A percentile compares a stretch with the other conserved stretches of the same genome.
Evolutionary conservation across 2,329 filamentous ascomycete genomes (phyloP).

Genomic region (Epichloe festucae): DNA sequence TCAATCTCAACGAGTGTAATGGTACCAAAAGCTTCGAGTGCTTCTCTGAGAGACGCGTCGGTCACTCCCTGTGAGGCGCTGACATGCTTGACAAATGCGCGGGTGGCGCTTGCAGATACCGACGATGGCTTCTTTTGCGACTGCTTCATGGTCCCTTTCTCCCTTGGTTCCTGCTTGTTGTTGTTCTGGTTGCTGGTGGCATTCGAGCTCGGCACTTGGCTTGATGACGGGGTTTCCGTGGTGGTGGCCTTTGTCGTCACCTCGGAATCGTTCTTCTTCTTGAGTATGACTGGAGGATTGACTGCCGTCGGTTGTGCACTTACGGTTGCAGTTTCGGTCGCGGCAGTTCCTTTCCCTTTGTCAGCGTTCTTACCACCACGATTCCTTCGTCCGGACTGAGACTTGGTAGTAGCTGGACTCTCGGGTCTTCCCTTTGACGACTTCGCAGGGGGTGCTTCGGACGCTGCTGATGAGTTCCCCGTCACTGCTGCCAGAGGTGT

Average conservation of each 20-base stretch:
- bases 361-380: slow-evolving; percentile 26
- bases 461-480: slow-evolving; percentile 2
- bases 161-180: slow-evolving; percentile 7
- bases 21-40: slow-evolving; percentile 60
- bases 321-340: slow-evolving; percentile 16
- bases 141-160: slow-evolving; percentile 11
- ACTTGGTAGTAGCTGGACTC: slow-evolving; percentile 12
- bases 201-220: slow-evolving; percentile 1
- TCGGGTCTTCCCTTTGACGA: slow-evolving; percentile 12
- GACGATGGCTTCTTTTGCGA: slow-evolving; percentile 21
- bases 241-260: slow-evolving; percentile 10
- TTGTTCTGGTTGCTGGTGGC: slow-evolving; percentile 6
- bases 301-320: slow-evolving; percentile 13
- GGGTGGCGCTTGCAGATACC: slow-evolving; percentile 35
- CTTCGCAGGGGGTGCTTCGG: slow-evolving; percentile 8
- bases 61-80: slow-evolving; percentile 89
- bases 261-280: slow-evolving; percentile 26
- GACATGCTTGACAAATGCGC: slow-evolving; percentile 68
- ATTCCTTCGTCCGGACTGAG: slow-evolving; percentile 17
- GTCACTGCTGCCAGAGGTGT: slow-evolving; percentile 8
- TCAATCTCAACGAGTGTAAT: slow-evolving; percentile 81
- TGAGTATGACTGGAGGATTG: slow-evolving; percentile 27
- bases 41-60: slow-evolving; percentile 61
- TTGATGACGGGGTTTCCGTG: slow-evolving; percentile 5
- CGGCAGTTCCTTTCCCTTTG: slow-evolving; percentile 21